Conservation (phyloP, 2,329 filamentous ascomycete genomes). For the Phaeoacremonium minimum region DNA sequence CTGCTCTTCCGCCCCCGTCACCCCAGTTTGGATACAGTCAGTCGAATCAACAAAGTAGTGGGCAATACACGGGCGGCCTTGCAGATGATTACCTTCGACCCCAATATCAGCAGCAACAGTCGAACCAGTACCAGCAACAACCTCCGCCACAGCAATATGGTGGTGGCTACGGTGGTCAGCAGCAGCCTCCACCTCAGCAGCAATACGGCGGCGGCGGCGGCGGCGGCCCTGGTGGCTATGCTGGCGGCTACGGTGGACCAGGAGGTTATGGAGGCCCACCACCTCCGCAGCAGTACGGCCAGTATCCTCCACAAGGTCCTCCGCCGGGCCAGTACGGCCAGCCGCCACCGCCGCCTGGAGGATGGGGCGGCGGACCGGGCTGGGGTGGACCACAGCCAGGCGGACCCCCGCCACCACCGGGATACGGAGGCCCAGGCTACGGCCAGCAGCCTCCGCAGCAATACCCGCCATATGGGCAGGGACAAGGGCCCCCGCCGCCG, state of each 20-base stretch:
- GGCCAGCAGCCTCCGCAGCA: constrained; percentile 15
- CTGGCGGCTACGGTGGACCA: too few species aligned
- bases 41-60: neutral
- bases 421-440: constrained; percentile 17
- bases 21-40: constrained; percentile 4
- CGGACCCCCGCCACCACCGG: constrained; percentile 11
- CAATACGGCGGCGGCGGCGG: constrained; percentile 22
- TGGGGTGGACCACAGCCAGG: constrained; percentile 19
- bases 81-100: constrained; percentile 10
- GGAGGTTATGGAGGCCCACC: too few species aligned
- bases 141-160: constrained; percentile 24
- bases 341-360: constrained; percentile 4
- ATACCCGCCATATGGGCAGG: constrained; percentile 16
- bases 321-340: constrained; percentile 6
- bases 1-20: constrained; percentile 16
- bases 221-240: constrained; percentile 14
- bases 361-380: constrained; percentile 11
- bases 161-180: constrained; percentile 21
- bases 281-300: constrained; percentile 22
- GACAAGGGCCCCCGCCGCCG: constrained; percentile 11
- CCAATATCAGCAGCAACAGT: constrained; percentile 10
- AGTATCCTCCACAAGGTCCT: constrained; percentile 7
- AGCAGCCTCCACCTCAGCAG: constrained; percentile 22
- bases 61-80: constrained; percentile 5
- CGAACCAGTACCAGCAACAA: constrained; percentile 13